Evolutionary conservation across 441 rosid genomes (phyloP).

Genomic region (Raphanus hybrid): DNA sequence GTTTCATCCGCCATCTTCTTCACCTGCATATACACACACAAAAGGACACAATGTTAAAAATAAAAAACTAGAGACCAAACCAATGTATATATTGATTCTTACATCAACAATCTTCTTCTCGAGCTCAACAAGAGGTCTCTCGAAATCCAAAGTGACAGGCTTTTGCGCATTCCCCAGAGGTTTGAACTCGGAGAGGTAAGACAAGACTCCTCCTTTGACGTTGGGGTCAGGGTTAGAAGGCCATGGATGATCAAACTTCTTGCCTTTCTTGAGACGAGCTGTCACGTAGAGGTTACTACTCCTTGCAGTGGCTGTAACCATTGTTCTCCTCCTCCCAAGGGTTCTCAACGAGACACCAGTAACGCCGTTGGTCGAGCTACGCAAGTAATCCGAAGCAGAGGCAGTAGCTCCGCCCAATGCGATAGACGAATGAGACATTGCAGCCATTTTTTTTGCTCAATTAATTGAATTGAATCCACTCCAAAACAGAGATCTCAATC

Average conservation of each 20-base stretch:
- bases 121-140: slow-evolving; percentile 79
- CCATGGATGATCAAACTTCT: slow-evolving; percentile 93
- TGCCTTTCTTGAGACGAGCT: slow-evolving; percentile 75
- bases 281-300: slow-evolving; percentile 44
- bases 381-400: slow-evolving; percentile 80
- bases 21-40: slow-evolving; percentile 57
- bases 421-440: slow-evolving; percentile 56
- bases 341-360: slow-evolving; percentile 65
- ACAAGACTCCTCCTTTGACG: slow-evolving; percentile 83
- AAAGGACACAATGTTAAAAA: background rate
- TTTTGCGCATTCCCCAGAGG: slow-evolving; percentile 76
- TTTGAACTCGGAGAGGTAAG: slow-evolving; percentile 82
- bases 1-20: slow-evolving; percentile 91
- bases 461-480: background rate
- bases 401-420: slow-evolving; percentile 54
- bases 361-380: slow-evolving; percentile 63
- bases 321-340: slow-evolving; percentile 56
- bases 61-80: no score
- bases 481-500: slow-evolving; percentile 32
- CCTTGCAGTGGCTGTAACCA: slow-evolving; percentile 42
- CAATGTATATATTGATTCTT: slow-evolving; percentile 4
- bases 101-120: slow-evolving; percentile 90
- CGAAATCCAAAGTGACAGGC: slow-evolving; percentile 85
- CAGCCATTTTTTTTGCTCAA: slow-evolving; percentile 51
- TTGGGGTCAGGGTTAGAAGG: slow-evolving; percentile 87